These are phyloP conservation scores for Jimgerdemannia flammicorona DNA, from an alignment of 192 early-diverging fungal species.

Conservation along the genomic window DNA sequence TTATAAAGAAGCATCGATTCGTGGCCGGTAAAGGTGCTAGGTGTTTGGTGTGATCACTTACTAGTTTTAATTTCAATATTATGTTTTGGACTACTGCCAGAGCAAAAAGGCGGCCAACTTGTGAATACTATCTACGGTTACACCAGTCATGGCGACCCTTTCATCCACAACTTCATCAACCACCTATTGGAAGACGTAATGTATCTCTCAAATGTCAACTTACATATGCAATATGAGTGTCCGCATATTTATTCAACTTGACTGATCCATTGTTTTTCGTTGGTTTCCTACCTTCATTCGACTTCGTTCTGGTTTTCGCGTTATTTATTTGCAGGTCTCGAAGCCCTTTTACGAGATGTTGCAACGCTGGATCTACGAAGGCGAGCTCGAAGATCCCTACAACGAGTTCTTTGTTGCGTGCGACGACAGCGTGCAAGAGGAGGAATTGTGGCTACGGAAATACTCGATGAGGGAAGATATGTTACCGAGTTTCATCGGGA, in stretches of 20 bases:
- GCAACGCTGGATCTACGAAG: conserved; percentile 88
- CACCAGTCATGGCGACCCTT: conserved; percentile 89
- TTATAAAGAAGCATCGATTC: background rate
- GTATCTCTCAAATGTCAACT: background rate
- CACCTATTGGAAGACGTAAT: conserved; percentile 67
- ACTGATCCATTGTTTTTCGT: too few relatives aligned
- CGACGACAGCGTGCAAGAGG: conserved; percentile 49
- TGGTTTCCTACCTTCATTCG: too few relatives aligned
- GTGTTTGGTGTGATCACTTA: too few relatives aligned
- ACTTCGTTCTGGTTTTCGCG: background rate
- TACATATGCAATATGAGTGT: background rate
- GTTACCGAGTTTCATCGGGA: conserved; percentile 83
- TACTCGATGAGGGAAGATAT: conserved; percentile 74
- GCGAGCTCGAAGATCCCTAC: conserved; percentile 90
- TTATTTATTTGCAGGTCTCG: conserved; percentile 46
- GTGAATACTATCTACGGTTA: conserved; percentile 77
- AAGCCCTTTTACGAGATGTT: conserved; percentile 92
- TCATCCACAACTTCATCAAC: conserved; percentile 72
- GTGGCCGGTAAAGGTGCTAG: too few relatives aligned
- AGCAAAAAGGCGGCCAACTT: conserved; percentile 64
- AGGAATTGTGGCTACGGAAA: conserved; percentile 81
- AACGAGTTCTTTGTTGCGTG: conserved; percentile 86
- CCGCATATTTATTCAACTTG: too few relatives aligned
- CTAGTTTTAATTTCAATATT: too few relatives aligned
- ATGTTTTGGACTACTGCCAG: conserved; percentile 16